Evolutionary conservation across 1,139 yeast genomes (phyloP).

Genomic region (Geotrichum restrictum): DNA sequence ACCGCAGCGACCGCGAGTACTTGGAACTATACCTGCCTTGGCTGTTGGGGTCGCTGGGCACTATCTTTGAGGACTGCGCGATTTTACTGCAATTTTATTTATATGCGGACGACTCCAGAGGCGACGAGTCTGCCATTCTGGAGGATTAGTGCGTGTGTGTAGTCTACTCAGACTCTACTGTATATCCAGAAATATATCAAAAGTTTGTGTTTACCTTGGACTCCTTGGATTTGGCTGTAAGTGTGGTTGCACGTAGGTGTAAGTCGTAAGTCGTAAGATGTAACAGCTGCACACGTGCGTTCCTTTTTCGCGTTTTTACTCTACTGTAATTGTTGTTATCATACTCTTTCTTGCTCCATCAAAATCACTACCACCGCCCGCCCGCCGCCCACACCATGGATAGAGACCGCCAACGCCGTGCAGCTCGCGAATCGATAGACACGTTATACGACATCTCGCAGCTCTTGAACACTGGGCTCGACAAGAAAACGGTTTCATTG

Average conservation of each 20-base stretch:
- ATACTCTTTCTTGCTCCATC: too few species aligned
- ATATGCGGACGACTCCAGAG: constrained; percentile 40
- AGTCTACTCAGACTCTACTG: too few species aligned
- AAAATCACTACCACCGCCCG: too few species aligned
- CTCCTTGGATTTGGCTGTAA: too few species aligned
- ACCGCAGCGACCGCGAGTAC: constrained; percentile 58
- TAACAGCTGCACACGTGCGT: too few species aligned
- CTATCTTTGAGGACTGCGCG: constrained; percentile 61
- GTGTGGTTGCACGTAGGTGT: too few species aligned
- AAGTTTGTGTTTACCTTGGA: not conserved
- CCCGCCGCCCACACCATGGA: not conserved
- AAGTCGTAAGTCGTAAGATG: too few species aligned
- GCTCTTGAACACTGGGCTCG: constrained; percentile 33
- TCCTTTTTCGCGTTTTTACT: too few species aligned
- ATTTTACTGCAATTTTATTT: constrained; percentile 64
- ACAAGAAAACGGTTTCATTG: constrained; percentile 28
- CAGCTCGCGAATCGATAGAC: constrained; percentile 26
- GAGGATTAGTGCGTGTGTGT: too few species aligned
- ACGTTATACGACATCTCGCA: constrained; percentile 32
- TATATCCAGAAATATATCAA: not conserved
- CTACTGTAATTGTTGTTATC: too few species aligned
- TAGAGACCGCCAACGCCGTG: constrained; percentile 6
- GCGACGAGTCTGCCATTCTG: constrained; percentile 14
- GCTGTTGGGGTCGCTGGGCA: constrained; percentile 72
- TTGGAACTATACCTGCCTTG: constrained; percentile 63